Evolutionary conservation across 768 basidiomycete genomes (phyloP).

Genomic region (Ramaria rubella): DNA sequence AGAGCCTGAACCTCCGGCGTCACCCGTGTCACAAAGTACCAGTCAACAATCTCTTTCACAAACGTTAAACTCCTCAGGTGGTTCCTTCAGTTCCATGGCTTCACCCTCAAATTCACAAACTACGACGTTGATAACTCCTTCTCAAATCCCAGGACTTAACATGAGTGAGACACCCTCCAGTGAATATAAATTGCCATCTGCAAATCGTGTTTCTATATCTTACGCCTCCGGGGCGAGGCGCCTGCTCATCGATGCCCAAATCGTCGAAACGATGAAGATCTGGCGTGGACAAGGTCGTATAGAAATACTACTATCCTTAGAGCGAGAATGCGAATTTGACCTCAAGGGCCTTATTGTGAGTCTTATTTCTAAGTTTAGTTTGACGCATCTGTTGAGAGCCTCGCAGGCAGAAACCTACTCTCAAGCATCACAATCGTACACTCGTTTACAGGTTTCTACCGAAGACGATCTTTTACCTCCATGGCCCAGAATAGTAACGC

Average conservation of each 20-base stretch:
- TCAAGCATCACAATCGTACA: conserved; percentile 65
- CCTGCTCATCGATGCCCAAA: conserved; percentile 82
- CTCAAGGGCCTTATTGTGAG: conserved; percentile 74
- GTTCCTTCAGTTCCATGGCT: conserved; percentile 31
- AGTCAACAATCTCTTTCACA: conserved; percentile 9
- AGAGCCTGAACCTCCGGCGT: conserved; percentile 50
- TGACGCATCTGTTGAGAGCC: conserved; percentile 9
- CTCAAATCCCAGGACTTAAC: conserved; percentile 8
- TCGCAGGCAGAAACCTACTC: conserved; percentile 70
- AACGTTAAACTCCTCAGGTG: conserved; percentile 1
- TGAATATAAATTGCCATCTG: conserved; percentile 45
- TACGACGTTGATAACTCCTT: background rate
- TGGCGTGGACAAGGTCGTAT: conserved; percentile 79
- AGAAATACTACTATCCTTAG: conserved; percentile 65
- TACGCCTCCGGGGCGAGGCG: conserved; percentile 86
- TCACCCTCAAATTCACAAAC: conserved; percentile 28
- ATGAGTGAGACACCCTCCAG: background rate
- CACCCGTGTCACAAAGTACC: conserved; percentile 40
- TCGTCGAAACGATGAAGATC: conserved; percentile 75
- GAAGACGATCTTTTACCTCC: conserved; percentile 62
- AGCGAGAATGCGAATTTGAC: conserved; percentile 40
- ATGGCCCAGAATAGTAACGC: conserved; percentile 49
- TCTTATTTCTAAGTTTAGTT: conserved; percentile 17
- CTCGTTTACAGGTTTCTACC: conserved; percentile 37
- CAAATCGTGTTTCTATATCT: conserved; percentile 88